Evolutionary conservation across 495 filamentous ascomycete genomes (phyloP).

Genomic region (Penicillium crystallinum): DNA sequence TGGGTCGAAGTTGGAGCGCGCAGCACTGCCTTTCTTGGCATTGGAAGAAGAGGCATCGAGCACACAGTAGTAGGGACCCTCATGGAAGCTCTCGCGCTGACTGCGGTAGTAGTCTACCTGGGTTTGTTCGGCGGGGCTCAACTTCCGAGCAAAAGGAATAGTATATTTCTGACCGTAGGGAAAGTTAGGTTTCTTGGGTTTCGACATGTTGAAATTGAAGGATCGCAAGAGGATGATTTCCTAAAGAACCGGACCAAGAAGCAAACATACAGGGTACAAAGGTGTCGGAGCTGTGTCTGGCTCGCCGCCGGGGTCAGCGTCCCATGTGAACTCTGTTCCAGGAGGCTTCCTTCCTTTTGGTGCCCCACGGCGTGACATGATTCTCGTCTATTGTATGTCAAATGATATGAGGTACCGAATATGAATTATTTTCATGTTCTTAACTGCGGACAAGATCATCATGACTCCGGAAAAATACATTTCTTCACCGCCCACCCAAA

Average conservation of each 20-base stretch:
- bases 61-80: constrained; percentile 54
- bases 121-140: constrained; percentile 29
- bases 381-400: background rate
- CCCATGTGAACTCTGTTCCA: constrained; percentile 41
- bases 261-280: constrained; percentile 36
- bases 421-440: background rate
- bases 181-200: background rate
- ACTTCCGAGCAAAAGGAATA: constrained; percentile 29
- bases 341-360: constrained; percentile 37
- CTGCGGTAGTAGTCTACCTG: constrained; percentile 43
- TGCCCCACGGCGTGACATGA: constrained; percentile 39
- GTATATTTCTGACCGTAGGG: constrained; percentile 30
- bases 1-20: constrained; percentile 46
- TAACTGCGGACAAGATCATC: background rate
- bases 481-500: constrained; percentile 7
- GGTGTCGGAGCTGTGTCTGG: constrained; percentile 41
- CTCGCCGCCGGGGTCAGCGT: constrained; percentile 35
- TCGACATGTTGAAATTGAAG: background rate
- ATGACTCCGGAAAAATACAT: constrained; percentile 6
- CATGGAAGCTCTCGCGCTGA: constrained; percentile 49
- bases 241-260: constrained; percentile 1
- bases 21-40: constrained; percentile 36
- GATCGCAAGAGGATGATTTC: background rate
- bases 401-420: background rate
- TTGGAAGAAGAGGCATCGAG: constrained; percentile 42